phyloP scores from a whole-genome alignment of 2,329 filamentous ascomycete genomes.

The Xylaria sp. region DNA sequence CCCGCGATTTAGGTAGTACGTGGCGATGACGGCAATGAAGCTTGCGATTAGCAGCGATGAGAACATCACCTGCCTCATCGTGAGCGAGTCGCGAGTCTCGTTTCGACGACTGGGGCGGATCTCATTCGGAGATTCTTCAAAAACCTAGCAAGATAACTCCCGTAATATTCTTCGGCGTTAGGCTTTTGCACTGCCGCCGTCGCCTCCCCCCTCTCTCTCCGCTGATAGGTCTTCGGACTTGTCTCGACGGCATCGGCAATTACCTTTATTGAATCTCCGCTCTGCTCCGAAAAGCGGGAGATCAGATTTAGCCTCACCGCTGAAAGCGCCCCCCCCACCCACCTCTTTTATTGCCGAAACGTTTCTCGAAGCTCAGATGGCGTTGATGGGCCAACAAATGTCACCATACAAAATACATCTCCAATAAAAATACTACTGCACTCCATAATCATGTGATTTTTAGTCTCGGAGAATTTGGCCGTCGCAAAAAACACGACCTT shows the following conservation, averaged over 20 bases:
- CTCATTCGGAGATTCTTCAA: not conserved
- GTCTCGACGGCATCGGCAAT: constrained; percentile 16
- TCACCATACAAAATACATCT: not conserved
- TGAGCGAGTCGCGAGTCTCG: not conserved
- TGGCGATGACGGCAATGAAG: not conserved
- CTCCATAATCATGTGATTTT: too few relatives aligned
- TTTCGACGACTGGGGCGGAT: not conserved
- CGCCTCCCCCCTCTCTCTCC: not conserved
- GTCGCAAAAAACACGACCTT: too few relatives aligned
- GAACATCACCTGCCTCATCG: not conserved
- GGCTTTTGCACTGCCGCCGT: not conserved
- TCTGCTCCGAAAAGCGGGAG: not conserved
- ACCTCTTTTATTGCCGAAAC: not conserved
- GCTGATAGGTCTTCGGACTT: constrained; percentile 5
- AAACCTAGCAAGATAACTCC: not conserved
- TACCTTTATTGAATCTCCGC: constrained; percentile 22
- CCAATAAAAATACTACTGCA: too few relatives aligned
- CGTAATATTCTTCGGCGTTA: constrained; percentile 14
- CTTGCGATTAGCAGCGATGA: not conserved
- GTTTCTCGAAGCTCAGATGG: not conserved
- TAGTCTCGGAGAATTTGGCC: too few relatives aligned
- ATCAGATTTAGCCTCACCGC: constrained; percentile 17
- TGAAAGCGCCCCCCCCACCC: not conserved
- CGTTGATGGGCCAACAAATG: not conserved
- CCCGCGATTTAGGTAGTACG: not conserved